phyloP scores from a whole-genome alignment of 2,329 filamentous ascomycete genomes.

The Hypoxylon sp. region DNA sequence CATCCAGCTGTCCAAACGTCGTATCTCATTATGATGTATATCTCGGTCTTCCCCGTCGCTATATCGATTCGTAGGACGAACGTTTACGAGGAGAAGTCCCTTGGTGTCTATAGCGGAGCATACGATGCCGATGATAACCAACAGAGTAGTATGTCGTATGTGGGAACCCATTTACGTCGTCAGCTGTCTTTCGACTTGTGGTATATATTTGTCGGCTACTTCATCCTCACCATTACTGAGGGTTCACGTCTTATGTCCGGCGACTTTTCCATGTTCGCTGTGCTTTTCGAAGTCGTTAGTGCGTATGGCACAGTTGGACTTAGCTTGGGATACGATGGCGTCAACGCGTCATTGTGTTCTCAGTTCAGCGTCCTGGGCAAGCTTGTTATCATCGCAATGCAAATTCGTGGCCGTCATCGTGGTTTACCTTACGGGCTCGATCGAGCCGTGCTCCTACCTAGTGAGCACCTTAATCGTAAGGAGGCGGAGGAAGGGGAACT shows the following conservation, averaged over 20 bases:
- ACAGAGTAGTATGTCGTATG: slow-evolving; percentile 80
- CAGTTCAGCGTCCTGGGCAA: slow-evolving; percentile 84
- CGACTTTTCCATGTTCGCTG: slow-evolving; percentile 77
- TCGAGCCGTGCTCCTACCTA: slow-evolving; percentile 72
- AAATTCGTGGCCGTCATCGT: slow-evolving; percentile 78
- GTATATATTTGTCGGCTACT: slow-evolving; percentile 95
- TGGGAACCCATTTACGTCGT: slow-evolving; percentile 90
- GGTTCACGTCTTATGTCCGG: slow-evolving; percentile 75
- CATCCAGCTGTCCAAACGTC: slow-evolving; percentile 94
- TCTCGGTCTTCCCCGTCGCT: slow-evolving; percentile 95
- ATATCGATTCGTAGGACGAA: slow-evolving; percentile 95
- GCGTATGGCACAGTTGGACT: slow-evolving; percentile 96
- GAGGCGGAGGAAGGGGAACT: slow-evolving; percentile 65
- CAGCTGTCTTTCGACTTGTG: slow-evolving; percentile 98
- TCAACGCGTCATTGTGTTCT: slow-evolving; percentile 85
- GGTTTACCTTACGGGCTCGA: slow-evolving; percentile 77
- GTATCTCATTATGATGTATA: slow-evolving; percentile 99
- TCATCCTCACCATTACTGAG: slow-evolving; percentile 92
- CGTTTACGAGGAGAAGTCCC: slow-evolving; percentile 92
- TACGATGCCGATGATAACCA: slow-evolving; percentile 67
- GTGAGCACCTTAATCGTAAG: slow-evolving; percentile 68
- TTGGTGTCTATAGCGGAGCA: slow-evolving; percentile 78
- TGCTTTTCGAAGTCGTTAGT: slow-evolving; percentile 88
- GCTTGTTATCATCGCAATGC: slow-evolving; percentile 77
- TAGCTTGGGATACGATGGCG: slow-evolving; percentile 82